phyloP scores from a whole-genome alignment of 208 protist species.

The Leishmania gerbilli region DNA sequence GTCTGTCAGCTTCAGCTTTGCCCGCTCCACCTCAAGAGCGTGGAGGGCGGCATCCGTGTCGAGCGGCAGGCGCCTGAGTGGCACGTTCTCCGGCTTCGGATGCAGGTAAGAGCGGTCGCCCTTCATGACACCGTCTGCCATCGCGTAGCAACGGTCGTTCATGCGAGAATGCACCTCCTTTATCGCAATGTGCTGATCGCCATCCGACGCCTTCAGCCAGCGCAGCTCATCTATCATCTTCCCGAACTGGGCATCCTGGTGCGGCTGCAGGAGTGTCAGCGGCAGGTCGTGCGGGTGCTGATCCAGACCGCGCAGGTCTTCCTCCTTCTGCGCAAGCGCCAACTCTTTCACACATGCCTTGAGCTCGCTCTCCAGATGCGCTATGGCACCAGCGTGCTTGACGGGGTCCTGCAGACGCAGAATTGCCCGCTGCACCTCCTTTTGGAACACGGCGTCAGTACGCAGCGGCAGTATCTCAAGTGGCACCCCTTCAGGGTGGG shows the following conservation, averaged over 20 bases:
- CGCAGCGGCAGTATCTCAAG: conserved; percentile 52
- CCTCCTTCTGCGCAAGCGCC: conserved; percentile 51
- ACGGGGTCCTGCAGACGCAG: conserved; percentile 48
- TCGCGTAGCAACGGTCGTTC: conserved; percentile 61
- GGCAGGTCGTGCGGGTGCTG: conserved; percentile 49
- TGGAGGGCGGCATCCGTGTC: conserved; percentile 59
- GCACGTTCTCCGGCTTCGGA: conserved; percentile 52
- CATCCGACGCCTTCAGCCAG: conserved; percentile 35
- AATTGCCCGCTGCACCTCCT: conserved; percentile 55
- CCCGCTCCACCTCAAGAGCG: conserved; percentile 61
- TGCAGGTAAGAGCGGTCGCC: conserved; percentile 70
- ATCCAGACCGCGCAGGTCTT: conserved; percentile 58
- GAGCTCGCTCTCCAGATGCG: conserved; percentile 64
- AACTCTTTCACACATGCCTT: conserved; percentile 69
- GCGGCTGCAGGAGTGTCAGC: conserved; percentile 47
- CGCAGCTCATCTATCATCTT: conserved; percentile 63
- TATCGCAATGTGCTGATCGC: conserved; percentile 19
- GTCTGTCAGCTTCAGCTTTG: conserved; percentile 58
- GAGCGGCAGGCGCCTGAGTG: conserved; percentile 55
- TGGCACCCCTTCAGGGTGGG: conserved; percentile 58
- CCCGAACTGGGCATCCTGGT: conserved; percentile 61
- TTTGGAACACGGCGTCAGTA: conserved; percentile 51
- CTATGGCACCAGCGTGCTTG: conserved; percentile 41
- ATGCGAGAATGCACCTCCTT: conserved; percentile 51
- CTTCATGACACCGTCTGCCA: conserved; percentile 59